phyloP scores from a whole-genome alignment of 2,329 filamentous ascomycete genomes.

The Ilyonectria sp. region DNA sequence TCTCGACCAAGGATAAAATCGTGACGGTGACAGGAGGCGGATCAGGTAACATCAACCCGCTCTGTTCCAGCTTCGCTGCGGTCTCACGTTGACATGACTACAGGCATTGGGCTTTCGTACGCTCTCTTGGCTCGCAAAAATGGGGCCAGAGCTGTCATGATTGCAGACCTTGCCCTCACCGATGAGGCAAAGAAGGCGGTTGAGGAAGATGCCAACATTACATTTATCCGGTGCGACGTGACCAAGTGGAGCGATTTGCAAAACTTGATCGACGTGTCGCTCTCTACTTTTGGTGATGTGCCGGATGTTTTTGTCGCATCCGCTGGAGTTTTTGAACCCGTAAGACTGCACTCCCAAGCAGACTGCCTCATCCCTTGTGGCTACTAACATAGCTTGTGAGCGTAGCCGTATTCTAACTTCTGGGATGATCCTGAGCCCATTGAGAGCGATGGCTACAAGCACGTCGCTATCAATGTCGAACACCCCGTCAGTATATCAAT shows the following conservation, averaged over 20 bases:
- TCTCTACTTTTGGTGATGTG: slow-evolving; percentile 11
- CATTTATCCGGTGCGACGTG: slow-evolving; percentile 24
- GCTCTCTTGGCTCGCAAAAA: slow-evolving; percentile 4
- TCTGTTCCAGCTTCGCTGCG: background rate
- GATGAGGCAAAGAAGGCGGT: background rate
- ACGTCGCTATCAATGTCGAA: slow-evolving; percentile 22
- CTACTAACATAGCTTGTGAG: background rate
- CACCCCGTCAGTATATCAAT: slow-evolving; percentile 9
- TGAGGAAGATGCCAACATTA: background rate
- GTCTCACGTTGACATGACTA: background rate
- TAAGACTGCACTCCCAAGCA: background rate
- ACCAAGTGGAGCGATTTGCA: slow-evolving; percentile 26
- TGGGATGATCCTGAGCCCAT: slow-evolving; percentile 25
- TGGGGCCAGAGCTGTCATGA: slow-evolving; percentile 10
- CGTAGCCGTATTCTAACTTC: slow-evolving; percentile 26
- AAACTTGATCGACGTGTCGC: slow-evolving; percentile 7
- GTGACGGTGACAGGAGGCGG: slow-evolving; percentile 19
- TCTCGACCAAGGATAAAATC: slow-evolving; percentile 16
- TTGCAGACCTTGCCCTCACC: slow-evolving; percentile 21
- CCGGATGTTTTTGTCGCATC: slow-evolving; percentile 27
- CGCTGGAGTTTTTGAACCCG: slow-evolving; percentile 27
- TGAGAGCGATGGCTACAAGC: slow-evolving; percentile 21
- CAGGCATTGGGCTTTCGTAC: slow-evolving; percentile 25
- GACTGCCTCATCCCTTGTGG: background rate
- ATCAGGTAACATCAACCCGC: slow-evolving; percentile 9